Evolutionary conservation across 768 basidiomycete species (phyloP).

Genomic region (Mycena sanguinolenta): DNA sequence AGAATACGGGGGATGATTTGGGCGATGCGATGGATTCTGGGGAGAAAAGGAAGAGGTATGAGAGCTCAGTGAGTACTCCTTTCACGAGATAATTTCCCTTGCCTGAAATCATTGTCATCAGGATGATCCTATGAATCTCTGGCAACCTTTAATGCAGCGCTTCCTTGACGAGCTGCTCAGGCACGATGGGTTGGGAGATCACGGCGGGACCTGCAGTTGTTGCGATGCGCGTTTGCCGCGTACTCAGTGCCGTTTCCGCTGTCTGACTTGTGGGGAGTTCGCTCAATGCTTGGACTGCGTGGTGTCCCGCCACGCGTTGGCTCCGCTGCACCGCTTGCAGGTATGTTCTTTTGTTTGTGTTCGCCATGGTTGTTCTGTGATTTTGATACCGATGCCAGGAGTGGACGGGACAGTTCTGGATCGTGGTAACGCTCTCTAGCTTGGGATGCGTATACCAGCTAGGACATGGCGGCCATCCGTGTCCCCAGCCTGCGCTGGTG

Average conservation of each 20-base stretch:
- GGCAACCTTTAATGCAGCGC: not conserved
- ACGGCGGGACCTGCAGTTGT: not conserved
- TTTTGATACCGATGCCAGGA: conserved; percentile 3
- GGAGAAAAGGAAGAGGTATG: conserved; percentile 18
- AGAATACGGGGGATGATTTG: not conserved
- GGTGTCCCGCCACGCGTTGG: not conserved
- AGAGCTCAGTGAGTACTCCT: not conserved
- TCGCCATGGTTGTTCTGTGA: not conserved
- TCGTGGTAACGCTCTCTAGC: not conserved
- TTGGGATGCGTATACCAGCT: conserved; percentile 16
- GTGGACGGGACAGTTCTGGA: conserved; percentile 17
- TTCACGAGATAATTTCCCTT: not conserved
- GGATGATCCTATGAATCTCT: conserved; percentile 8
- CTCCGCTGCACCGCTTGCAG: conserved; percentile 15
- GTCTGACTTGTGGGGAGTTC: conserved; percentile 20
- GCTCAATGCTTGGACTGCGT: conserved; percentile 14
- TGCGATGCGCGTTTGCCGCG: not conserved
- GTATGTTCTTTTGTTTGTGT: not conserved
- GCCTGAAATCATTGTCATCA: not conserved
- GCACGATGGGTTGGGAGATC: not conserved
- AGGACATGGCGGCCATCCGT: conserved; percentile 12
- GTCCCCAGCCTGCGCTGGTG: not conserved
- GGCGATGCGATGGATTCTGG: not conserved
- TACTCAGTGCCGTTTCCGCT: conserved; percentile 1
- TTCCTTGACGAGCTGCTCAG: not conserved